A percentile compares a stretch with the other conserved stretches of the same genome.
Evolutionary conservation across 2,329 filamentous ascomycete species (phyloP).

Genomic region (Proliferodiscus dingleyae): DNA sequence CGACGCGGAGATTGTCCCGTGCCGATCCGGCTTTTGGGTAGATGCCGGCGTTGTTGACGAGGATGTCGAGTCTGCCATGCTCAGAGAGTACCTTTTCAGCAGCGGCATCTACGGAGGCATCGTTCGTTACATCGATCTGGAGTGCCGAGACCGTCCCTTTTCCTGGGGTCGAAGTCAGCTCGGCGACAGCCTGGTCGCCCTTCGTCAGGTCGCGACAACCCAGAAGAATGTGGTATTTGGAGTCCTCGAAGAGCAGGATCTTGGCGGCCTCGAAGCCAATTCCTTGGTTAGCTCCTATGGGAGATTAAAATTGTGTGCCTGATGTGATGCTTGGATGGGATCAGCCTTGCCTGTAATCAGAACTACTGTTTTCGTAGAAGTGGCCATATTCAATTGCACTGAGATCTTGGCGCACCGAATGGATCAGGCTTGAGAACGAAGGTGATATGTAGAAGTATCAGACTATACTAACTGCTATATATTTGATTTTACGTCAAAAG

Average conservation of each 20-base stretch:
- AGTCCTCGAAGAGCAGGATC: conserved; percentile 12
- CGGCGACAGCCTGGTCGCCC: conserved; percentile 10
- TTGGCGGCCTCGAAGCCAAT: conserved; percentile 37
- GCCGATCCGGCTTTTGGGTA: background rate
- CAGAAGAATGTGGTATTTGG: conserved; percentile 17
- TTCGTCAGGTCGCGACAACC: conserved; percentile 9
- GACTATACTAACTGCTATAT: too few species aligned
- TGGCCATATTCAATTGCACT: too few species aligned
- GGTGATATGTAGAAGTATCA: too few species aligned
- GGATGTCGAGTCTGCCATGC: conserved; percentile 25
- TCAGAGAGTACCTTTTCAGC: conserved; percentile 15
- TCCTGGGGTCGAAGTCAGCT: too few species aligned
- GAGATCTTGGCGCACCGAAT: too few species aligned
- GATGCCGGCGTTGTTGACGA: conserved; percentile 26
- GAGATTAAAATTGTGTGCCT: background rate
- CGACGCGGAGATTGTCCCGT: conserved; percentile 5
- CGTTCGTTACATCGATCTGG: conserved; percentile 16
- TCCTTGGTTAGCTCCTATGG: conserved; percentile 37
- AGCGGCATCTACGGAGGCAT: conserved; percentile 13
- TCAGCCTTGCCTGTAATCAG: background rate
- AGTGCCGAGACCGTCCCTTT: conserved; percentile 14
- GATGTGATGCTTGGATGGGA: background rate
- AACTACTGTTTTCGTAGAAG: background rate
- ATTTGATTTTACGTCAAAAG: too few species aligned
- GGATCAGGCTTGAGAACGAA: too few species aligned